Evolutionary conservation across 345 rosid species (phyloP).

Genomic region (Eucalyptus marginata): DNA sequence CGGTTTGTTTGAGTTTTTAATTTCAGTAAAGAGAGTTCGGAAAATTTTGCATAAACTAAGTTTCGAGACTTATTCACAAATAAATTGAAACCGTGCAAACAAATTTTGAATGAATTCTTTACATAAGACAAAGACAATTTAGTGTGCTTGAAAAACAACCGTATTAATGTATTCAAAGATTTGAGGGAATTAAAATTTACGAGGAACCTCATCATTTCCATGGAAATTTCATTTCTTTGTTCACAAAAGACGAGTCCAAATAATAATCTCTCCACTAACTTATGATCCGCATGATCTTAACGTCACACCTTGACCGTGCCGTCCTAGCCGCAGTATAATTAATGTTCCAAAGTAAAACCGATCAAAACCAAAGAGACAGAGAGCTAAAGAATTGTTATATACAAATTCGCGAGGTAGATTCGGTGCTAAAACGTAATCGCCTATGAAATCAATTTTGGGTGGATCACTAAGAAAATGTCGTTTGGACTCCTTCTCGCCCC

Average conservation of each 20-base stretch:
- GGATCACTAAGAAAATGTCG: background rate
- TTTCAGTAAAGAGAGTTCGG: background rate
- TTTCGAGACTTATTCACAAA: background rate
- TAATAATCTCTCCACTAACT: background rate
- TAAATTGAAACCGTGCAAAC: background rate
- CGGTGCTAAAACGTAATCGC: background rate
- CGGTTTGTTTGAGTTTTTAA: background rate
- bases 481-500: background rate
- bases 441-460: background rate
- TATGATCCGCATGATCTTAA: background rate
- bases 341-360: background rate
- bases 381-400: background rate
- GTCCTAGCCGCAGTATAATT: background rate
- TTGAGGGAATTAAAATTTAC: background rate
- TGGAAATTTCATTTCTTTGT: background rate
- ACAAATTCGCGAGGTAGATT: background rate
- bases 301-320: background rate
- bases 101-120: background rate
- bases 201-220: background rate
- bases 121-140: background rate
- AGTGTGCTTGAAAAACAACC: background rate
- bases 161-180: background rate
- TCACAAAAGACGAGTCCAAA: background rate
- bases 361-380: background rate
- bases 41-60: background rate